phyloP scores from a whole-genome alignment of 148 eudicot genomes.

The Dianthus caryophyllus region DNA sequence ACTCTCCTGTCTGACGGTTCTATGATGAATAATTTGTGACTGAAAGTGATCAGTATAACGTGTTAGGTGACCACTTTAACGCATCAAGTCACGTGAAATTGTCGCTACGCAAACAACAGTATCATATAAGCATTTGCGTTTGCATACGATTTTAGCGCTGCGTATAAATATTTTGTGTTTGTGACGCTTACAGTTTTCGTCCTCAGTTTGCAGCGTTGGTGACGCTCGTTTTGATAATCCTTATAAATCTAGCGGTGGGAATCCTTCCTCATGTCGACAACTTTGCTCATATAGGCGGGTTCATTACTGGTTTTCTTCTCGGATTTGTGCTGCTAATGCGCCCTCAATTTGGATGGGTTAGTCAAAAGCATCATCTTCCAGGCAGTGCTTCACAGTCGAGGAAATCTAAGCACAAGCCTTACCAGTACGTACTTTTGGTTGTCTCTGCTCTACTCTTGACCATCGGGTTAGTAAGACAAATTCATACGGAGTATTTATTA shows the following conservation, averaged over 20 bases:
- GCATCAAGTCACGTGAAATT: too few species aligned
- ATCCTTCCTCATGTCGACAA: constrained; percentile 89
- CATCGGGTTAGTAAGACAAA: constrained; percentile 44
- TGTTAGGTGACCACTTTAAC: too few species aligned
- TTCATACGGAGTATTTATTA: not conserved
- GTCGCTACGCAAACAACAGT: too few species aligned
- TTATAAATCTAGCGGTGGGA: constrained; percentile 69
- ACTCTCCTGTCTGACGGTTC: too few species aligned
- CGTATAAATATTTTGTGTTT: not conserved
- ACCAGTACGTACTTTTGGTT: constrained; percentile 48
- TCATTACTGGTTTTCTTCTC: constrained; percentile 73
- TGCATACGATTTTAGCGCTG: not conserved
- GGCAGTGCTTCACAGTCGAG: constrained; percentile 21
- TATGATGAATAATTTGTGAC: too few species aligned
- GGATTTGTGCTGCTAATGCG: constrained; percentile 71
- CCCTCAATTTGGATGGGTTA: constrained; percentile 82
- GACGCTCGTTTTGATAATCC: constrained; percentile 58
- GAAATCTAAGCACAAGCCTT: constrained; percentile 62
- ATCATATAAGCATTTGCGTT: too few species aligned
- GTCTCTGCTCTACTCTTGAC: constrained; percentile 35
- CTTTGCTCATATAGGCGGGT: constrained; percentile 93
- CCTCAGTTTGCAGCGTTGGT: constrained; percentile 53
- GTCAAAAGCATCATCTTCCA: constrained; percentile 37
- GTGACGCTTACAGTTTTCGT: constrained; percentile 5
- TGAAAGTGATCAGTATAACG: too few species aligned